Evolutionary conservation across 768 basidiomycete species (phyloP), one percentile per base, ranked within the genome.

Genomic region (Trametes cinnabarina): DNA sequence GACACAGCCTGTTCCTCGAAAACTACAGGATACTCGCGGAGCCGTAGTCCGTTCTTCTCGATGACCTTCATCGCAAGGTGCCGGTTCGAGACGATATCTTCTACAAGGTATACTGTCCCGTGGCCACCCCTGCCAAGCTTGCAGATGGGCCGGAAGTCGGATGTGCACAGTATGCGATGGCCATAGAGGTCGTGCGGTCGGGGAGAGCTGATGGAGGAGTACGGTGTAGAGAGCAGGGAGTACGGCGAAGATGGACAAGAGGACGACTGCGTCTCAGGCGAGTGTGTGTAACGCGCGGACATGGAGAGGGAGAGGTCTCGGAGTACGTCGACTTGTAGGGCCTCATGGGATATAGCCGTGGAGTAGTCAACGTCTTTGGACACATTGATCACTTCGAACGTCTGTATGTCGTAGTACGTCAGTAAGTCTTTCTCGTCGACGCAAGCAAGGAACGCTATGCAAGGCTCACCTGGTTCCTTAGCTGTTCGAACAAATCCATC

Each of bases 91-190:
- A 62, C 46, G 40, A 54, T 48, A 59, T 69, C 65, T 34, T 65
- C 56, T 17, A 67, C 68, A 32, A 64, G 62, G 51, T 65, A 67
- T 3, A 69, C 68, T 15, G 57, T 51, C 1, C 66, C 68, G 30
- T 61, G 63, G 2, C 61, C 61, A 32, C 68, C 68, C 30, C 43
- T 60, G 10, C 68, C 68, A 20, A 69, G 54, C 34, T 42, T 25
- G 47, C 59, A 60, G 40, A 67, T 49, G 9, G 63, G 50, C 23
- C 51, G 35, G 55, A 69, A 69, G 52, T 69, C 66, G 12, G 47
- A 32, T 10, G 53, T 25, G 40, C 20, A 35, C 23, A 64, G 47
- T 7, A 35, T 12, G 43, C 28, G 30, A 6, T 30, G 17, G 2
- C 7, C 47, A 37, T 19, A 34, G 4, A 25, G 22, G 39, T 25